phyloP scores from a whole-genome alignment of 805 yeast genomes.

The Torulaspora maleeae region DNA sequence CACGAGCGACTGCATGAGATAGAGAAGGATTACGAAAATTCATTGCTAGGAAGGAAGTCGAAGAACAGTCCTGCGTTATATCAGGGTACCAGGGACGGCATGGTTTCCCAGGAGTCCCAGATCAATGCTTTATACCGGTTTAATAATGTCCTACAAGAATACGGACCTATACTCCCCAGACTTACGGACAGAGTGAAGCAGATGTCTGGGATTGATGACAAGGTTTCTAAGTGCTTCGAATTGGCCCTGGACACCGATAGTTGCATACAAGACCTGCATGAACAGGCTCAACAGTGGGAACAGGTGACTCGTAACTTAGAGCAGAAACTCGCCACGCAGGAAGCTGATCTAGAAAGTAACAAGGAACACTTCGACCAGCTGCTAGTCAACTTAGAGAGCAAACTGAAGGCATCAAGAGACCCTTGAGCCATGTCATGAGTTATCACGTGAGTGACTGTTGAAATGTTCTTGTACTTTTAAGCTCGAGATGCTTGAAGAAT shows the following conservation, averaged over 20 bases:
- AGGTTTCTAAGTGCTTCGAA: constrained; percentile 15
- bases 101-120: constrained; percentile 22
- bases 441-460: constrained; percentile 3
- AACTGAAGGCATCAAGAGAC: not conserved
- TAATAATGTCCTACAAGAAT: constrained; percentile 15
- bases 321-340: constrained; percentile 15
- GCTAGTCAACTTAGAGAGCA: not conserved
- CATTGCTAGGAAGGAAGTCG: constrained; percentile 17
- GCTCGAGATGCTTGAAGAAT: not conserved
- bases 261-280: constrained; percentile 18
- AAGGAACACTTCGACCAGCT: constrained; percentile 1
- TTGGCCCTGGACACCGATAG: constrained; percentile 21
- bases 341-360: constrained; percentile 6
- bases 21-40: constrained; percentile 28
- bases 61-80: constrained; percentile 9
- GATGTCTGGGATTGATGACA: constrained; percentile 24
- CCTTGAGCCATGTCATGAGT: not conserved
- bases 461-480: not conserved
- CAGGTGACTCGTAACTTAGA: constrained; percentile 18
- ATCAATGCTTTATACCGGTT: constrained; percentile 26
- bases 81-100: constrained; percentile 14
- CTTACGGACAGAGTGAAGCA: constrained; percentile 28
- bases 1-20: constrained; percentile 22
- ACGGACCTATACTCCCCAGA: constrained; percentile 26
- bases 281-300: constrained; percentile 32